These are phyloP conservation scores for Przewalskia tangutica DNA, from an alignment of 257 asterid genomes.

Conservation along the genomic window DNA sequence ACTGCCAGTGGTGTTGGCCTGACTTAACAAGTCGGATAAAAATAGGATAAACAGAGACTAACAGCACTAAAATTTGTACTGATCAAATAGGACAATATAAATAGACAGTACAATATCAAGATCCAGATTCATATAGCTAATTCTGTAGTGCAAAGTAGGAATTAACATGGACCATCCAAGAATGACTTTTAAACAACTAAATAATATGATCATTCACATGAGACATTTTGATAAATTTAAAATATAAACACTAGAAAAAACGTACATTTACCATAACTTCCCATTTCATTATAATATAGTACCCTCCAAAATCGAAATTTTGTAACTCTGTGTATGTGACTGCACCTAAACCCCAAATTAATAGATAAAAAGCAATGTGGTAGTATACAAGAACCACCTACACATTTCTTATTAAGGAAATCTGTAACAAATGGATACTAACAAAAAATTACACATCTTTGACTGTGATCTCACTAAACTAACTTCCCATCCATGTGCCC, in stretches of 20 bases:
- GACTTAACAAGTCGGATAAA: not conserved
- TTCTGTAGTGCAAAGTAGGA: not conserved
- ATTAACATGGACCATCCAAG: not conserved
- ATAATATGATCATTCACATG: not conserved
- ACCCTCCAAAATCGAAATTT: not conserved
- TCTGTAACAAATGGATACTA: not conserved
- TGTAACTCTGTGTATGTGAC: not conserved
- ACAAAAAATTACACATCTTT: not conserved
- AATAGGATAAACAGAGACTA: too few species aligned
- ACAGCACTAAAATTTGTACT: not conserved
- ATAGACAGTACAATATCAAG: not conserved
- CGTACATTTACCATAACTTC: not conserved
- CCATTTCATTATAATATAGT: not conserved
- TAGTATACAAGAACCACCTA: not conserved
- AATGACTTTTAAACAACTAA: not conserved
- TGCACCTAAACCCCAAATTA: not conserved
- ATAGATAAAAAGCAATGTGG: not conserved
- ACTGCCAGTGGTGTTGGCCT: not conserved
- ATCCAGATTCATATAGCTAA: not conserved
- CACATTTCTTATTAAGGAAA: not conserved
- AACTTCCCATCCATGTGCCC: not conserved
- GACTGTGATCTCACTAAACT: not conserved
- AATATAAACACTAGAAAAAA: not conserved
- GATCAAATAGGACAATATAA: not conserved
- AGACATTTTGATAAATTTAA: not conserved